Percentiles rank a stretch among this genome's conserved stretches.
Conservation (phyloP, 768 basidiomycete genomes). For the Suillus clintonianus region DNA sequence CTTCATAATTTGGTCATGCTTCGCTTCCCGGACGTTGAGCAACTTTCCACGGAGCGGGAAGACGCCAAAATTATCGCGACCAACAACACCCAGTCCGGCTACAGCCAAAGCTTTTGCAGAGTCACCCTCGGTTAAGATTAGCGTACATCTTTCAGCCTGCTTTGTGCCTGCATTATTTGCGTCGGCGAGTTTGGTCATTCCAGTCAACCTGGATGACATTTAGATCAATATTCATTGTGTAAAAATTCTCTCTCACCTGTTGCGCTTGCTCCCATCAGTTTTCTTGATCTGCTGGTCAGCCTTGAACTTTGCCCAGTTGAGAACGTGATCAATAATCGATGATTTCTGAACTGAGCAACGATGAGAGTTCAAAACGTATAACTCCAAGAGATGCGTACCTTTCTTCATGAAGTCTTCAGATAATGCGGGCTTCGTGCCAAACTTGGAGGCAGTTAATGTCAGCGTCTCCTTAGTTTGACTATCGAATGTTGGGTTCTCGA, state of each 20-base stretch:
- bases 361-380: conserved; percentile 2
- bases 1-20: conserved; percentile 95
- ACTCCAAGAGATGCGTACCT: conserved; percentile 46
- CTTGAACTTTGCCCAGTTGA: conserved; percentile 97
- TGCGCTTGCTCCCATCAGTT: conserved; percentile 90
- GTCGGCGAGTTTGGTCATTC: conserved; percentile 91
- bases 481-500: conserved; percentile 98
- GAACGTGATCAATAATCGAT: conserved; percentile 84
- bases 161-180: conserved; percentile 96
- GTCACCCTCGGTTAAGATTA: conserved; percentile 98
- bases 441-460: conserved; percentile 84
- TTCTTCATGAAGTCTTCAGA: conserved; percentile 97
- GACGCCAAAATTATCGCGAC: conserved; percentile 95
- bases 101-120: conserved; percentile 97
- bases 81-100: conserved; percentile 91
- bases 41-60: conserved; percentile 97
- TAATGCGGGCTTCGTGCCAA: conserved; percentile 82
- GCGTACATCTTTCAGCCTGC: conserved; percentile 79
- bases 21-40: conserved; percentile 95
- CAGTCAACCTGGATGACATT: conserved; percentile 64
- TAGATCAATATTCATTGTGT: conserved; percentile 1
- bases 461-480: conserved; percentile 98
- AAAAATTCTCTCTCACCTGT: conserved; percentile 51
- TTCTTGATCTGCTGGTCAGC: conserved; percentile 96
- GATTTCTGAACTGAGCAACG: conserved; percentile 73